These are phyloP conservation scores for Candida koratica DNA, from an alignment of 805 yeast genomes.

Conservation along the genomic window DNA sequence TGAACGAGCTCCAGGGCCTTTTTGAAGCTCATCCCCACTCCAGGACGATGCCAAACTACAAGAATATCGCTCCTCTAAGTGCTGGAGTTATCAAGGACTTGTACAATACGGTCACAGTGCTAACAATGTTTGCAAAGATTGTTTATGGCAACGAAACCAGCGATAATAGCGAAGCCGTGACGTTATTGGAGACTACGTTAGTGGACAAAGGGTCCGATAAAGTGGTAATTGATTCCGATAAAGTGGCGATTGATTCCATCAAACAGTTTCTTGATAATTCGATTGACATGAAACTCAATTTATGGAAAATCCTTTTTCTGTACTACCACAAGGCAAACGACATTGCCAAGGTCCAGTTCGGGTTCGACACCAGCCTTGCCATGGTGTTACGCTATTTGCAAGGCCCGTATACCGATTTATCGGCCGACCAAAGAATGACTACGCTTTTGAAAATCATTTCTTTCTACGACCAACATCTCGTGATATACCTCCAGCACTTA, in stretches of 20 bases:
- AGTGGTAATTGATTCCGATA: constrained; percentile 1
- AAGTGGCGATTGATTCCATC: constrained; percentile 44
- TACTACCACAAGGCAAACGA: constrained; percentile 38
- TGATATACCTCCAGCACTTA: constrained; percentile 28
- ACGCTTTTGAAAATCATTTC: constrained; percentile 49
- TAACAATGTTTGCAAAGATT: constrained; percentile 58
- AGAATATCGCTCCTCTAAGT: constrained; percentile 55
- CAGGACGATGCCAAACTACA: constrained; percentile 54
- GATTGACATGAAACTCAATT: constrained; percentile 58
- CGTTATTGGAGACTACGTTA: constrained; percentile 46
- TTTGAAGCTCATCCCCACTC: constrained; percentile 15
- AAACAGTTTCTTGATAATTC: constrained; percentile 57
- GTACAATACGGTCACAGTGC: constrained; percentile 65
- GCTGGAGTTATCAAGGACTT: constrained; percentile 51
- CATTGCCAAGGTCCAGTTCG: constrained; percentile 36
- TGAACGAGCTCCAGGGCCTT: constrained; percentile 16
- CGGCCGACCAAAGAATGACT: constrained; percentile 32
- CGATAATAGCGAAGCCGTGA: constrained; percentile 31
- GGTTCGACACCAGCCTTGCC: constrained; percentile 50
- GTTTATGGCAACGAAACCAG: constrained; percentile 32
- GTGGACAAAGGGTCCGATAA: constrained; percentile 25
- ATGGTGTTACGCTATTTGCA: constrained; percentile 39
- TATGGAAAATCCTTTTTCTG: constrained; percentile 72
- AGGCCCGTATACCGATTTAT: constrained; percentile 17
- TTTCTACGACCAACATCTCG: constrained; percentile 50